Base-by-base conservation (phyloP, 2,329 filamentous ascomycete species). In the Aspergillus persii region DNA sequence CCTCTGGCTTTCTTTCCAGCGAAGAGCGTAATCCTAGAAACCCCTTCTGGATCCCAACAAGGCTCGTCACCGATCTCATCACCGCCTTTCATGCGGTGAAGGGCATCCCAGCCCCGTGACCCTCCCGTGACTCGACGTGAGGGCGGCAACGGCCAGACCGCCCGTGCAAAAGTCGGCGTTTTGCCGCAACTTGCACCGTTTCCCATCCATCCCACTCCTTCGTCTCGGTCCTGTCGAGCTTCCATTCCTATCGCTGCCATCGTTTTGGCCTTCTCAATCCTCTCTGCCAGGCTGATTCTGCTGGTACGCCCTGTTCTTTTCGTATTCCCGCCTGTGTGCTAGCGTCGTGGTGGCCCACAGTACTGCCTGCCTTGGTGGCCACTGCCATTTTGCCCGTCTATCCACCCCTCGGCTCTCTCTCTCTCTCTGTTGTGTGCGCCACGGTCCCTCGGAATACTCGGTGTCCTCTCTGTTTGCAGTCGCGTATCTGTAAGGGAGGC, bases 31-130 rank as follows among this genome's bases (percentile, higher is more conserved):
- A 23, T 23, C 18, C 18, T 23, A 23, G 18, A 23, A 23, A 1
- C 18, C 18, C 18, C 18, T 23, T 23, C 18, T 23, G 18, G 18
- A 23, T 23, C 18, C 18, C 18, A 23, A 23, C 18, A 31, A 31
- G 30, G 30, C 30, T 8, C 5, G 30, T 31, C 62, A 69, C 67
- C 67, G 67, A 69, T 63, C 59, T 65, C 65, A 74, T 74, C 71
- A 74, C 72, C 72, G 72, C 72, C 72, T 74, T 72, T 67, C 63
- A 67, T 74, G 72, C 72, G 72, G 72, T 74, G 72, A 74, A 72
- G 69, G 63, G 54, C 64, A 66, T 71, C 66, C 56, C 63, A 66
- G 60, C 48, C 61, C 62, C 65, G 63, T 65, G 61, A 59, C 57
- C 36, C 7, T n/a, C 36, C 12, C 3, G 18, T 23, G 15, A 4